A percentile compares a stretch with the other conserved stretches of the same genome.
Conservation (phyloP, 1,139 yeast genomes). For the Blastobotrys illinoisensis region DNA sequence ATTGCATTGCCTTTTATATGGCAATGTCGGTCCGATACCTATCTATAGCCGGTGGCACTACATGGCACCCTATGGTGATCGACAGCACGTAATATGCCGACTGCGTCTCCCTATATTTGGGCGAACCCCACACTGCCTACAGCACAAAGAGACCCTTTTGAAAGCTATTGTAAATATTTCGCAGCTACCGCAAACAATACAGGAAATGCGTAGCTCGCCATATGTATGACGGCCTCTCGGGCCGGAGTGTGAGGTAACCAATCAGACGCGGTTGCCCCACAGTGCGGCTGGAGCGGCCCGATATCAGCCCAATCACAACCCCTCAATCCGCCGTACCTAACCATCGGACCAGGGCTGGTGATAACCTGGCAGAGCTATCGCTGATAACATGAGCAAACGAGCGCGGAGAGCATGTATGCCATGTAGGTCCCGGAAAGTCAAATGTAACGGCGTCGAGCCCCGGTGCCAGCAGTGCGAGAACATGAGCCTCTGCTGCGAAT, state of each 20-base stretch:
- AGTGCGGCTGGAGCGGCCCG: neutral
- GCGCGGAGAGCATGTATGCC: constrained; percentile 16
- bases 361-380: neutral
- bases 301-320: neutral
- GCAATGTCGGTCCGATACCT: neutral
- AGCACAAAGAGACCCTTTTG: no score
- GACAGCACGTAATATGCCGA: neutral
- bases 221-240: no score
- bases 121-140: neutral
- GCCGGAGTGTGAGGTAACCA: no score
- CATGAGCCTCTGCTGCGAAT: constrained; percentile 12
- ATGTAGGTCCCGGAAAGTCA: constrained; percentile 15
- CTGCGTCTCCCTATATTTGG: neutral
- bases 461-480: constrained; percentile 14
- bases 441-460: constrained; percentile 13
- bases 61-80: neutral
- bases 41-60: neutral
- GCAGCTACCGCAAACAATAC: no score
- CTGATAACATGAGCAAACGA: neutral
- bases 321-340: neutral
- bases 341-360: neutral
- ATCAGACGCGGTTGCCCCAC: neutral
- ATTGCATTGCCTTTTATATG: no score
- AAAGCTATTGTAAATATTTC: no score
- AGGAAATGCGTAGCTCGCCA: no score